A percentile compares a stretch with the other conserved stretches of the same genome.
phyloP scores from a whole-genome alignment of 495 filamentous ascomycete genomes.

The Filosporella fistucella region DNA sequence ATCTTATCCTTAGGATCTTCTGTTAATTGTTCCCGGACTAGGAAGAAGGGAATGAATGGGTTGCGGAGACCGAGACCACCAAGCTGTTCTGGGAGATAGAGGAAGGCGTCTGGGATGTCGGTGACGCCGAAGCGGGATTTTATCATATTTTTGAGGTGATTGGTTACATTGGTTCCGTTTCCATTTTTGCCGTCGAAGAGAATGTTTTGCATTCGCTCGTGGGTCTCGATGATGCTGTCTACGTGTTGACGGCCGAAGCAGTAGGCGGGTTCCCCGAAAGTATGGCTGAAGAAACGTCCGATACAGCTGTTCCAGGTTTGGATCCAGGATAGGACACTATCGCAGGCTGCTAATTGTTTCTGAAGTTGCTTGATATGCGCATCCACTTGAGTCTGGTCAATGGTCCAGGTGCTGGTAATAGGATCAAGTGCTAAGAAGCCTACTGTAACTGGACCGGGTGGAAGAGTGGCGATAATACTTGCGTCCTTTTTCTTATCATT shows the following conservation, averaged over 20 bases:
- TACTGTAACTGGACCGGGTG: conserved; percentile 55
- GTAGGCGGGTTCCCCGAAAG: conserved; percentile 59
- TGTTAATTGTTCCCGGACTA: conserved; percentile 31
- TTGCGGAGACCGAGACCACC: conserved; percentile 53
- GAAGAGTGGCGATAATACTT: conserved; percentile 31
- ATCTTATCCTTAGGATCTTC: conserved; percentile 30
- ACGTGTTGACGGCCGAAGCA: conserved; percentile 62
- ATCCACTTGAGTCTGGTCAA: conserved; percentile 58
- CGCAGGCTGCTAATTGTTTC: conserved; percentile 48
- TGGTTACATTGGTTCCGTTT: conserved; percentile 44
- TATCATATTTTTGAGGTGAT: conserved; percentile 50
- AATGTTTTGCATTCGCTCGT: conserved; percentile 49
- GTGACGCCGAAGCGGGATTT: conserved; percentile 45
- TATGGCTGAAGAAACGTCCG: conserved; percentile 59
- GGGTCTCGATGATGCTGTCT: conserved; percentile 55
- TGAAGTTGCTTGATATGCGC: conserved; percentile 57
- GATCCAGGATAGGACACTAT: conserved; percentile 59
- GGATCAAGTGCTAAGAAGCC: conserved; percentile 58
- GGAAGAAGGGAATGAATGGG: conserved; percentile 44
- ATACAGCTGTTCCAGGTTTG: conserved; percentile 65
- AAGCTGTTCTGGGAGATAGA: conserved; percentile 50
- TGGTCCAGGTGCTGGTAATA: conserved; percentile 49
- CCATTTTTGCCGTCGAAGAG: conserved; percentile 40
- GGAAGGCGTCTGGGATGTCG: conserved; percentile 58
- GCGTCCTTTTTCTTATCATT: conserved; percentile 14